Evolutionary conservation across 768 basidiomycete genomes (phyloP).

Genomic region (Pleurotus eryngii): DNA sequence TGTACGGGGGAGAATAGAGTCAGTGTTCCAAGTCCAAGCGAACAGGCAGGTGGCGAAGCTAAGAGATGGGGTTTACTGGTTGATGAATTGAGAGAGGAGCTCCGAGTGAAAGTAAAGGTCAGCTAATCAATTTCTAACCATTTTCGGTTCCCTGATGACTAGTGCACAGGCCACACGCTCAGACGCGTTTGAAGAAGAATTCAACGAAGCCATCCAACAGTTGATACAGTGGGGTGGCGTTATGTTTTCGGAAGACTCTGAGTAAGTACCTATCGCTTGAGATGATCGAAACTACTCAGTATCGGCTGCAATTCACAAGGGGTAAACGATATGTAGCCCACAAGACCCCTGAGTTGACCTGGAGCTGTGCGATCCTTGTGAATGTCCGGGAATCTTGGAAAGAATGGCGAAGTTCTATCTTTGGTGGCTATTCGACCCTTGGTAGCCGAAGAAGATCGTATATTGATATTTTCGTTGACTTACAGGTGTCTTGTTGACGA

Average conservation of each 20-base stretch:
- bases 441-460: constrained; percentile 7
- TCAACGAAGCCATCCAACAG: constrained; percentile 76
- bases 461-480: constrained; percentile 16
- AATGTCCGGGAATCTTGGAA: constrained; percentile 64
- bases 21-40: constrained; percentile 25
- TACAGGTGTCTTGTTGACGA: constrained; percentile 28
- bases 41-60: constrained; percentile 65
- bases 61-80: constrained; percentile 71
- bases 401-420: constrained; percentile 61
- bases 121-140: constrained; percentile 18
- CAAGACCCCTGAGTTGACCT: constrained; percentile 62
- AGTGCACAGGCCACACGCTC: constrained; percentile 49
- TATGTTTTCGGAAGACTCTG: constrained; percentile 57
- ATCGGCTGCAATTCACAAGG: constrained; percentile 32
- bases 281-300: constrained; percentile 9
- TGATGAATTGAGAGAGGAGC: constrained; percentile 49
- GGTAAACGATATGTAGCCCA: constrained; percentile 75
- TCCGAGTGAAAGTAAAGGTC: constrained; percentile 58
- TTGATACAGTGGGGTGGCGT: constrained; percentile 73
- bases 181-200: constrained; percentile 65
- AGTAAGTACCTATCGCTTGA: constrained; percentile 42
- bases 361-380: constrained; percentile 64
- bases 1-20: constrained; percentile 47
- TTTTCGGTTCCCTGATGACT: constrained; percentile 2
- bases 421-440: constrained; percentile 42